Evolutionary conservation across 2,329 filamentous ascomycete genomes (phyloP).

Genomic region (Arthroderma sp.): DNA sequence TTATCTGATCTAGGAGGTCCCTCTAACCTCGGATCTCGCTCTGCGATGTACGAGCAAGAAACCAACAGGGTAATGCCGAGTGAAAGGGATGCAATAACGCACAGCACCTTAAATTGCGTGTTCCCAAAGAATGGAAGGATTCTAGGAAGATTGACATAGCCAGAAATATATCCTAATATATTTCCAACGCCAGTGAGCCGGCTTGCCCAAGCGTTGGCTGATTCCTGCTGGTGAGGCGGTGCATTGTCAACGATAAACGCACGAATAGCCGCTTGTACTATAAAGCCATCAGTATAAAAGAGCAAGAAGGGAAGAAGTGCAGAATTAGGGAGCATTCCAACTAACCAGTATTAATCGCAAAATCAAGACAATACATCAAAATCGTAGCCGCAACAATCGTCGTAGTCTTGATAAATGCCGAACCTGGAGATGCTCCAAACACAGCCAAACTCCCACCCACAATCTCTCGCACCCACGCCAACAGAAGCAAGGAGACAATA

Average conservation of each 20-base stretch:
- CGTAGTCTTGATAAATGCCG: conserved; percentile 47
- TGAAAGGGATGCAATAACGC: conserved; percentile 65
- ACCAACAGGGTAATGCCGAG: conserved; percentile 57
- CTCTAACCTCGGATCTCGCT: conserved; percentile 68
- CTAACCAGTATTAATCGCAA: conserved; percentile 81
- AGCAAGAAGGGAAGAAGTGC: conserved; percentile 1
- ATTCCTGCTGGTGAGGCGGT: conserved; percentile 83
- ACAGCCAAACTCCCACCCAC: conserved; percentile 54
- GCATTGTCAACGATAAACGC: conserved; percentile 91
- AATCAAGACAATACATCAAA: conserved; percentile 82
- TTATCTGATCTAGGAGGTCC: conserved; percentile 46
- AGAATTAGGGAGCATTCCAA: conserved; percentile 5
- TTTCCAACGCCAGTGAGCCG: conserved; percentile 77
- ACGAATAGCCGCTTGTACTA: conserved; percentile 78
- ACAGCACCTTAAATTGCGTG: conserved; percentile 87
- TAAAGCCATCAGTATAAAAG: conserved; percentile 8
- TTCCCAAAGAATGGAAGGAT: conserved; percentile 68
- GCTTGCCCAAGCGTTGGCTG: conserved; percentile 88
- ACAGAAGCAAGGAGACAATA: conserved; percentile 51
- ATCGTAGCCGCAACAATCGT: conserved; percentile 70
- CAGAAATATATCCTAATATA: conserved; percentile 78
- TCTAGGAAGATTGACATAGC: conserved; percentile 65
- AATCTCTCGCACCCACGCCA: conserved; percentile 63
- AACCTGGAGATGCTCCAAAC: conserved; percentile 58
- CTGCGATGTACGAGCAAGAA: conserved; percentile 56